These are phyloP conservation scores for Sporothrix inflata DNA, from an alignment of 2,329 filamentous ascomycete species.

Conservation along the genomic window DNA sequence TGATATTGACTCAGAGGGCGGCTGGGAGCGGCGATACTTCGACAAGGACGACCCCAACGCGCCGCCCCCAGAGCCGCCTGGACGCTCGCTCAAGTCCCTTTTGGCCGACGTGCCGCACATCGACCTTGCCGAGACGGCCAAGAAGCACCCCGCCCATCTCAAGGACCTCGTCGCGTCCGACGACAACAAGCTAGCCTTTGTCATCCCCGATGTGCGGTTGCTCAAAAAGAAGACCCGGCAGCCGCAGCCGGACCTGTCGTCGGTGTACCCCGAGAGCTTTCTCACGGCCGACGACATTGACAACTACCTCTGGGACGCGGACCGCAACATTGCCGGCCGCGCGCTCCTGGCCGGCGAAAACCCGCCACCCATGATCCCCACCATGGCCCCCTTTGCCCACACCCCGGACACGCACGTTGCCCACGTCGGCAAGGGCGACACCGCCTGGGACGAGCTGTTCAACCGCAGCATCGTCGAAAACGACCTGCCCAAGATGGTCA, in stretches of 20 bases:
- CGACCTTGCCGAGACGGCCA: constrained; percentile 57
- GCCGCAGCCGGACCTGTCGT: neutral
- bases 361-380: constrained; percentile 46
- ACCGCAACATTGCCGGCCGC: constrained; percentile 53
- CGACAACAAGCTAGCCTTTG: constrained; percentile 37
- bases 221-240: constrained; percentile 47
- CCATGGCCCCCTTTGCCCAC: constrained; percentile 55
- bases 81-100: constrained; percentile 56
- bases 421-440: constrained; percentile 9
- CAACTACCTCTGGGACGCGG: constrained; percentile 70
- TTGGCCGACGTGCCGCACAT: constrained; percentile 57
- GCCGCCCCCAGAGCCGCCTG: constrained; percentile 60
- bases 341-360: constrained; percentile 40
- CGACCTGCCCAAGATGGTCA: constrained; percentile 32
- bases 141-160: constrained; percentile 63
- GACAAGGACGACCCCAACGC: constrained; percentile 88
- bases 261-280: constrained; percentile 63
- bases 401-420: constrained; percentile 38
- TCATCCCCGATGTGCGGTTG: constrained; percentile 36
- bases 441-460: constrained; percentile 43
- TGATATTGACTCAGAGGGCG: constrained; percentile 72
- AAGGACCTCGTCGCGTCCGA: constrained; percentile 52
- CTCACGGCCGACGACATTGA: constrained; percentile 72
- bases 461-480: constrained; percentile 44
- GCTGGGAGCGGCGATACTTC: constrained; percentile 63